These are phyloP conservation scores for Mortierella sp. DNA, from an alignment of 371 early-diverging fungal species.

Conservation along the genomic window DNA sequence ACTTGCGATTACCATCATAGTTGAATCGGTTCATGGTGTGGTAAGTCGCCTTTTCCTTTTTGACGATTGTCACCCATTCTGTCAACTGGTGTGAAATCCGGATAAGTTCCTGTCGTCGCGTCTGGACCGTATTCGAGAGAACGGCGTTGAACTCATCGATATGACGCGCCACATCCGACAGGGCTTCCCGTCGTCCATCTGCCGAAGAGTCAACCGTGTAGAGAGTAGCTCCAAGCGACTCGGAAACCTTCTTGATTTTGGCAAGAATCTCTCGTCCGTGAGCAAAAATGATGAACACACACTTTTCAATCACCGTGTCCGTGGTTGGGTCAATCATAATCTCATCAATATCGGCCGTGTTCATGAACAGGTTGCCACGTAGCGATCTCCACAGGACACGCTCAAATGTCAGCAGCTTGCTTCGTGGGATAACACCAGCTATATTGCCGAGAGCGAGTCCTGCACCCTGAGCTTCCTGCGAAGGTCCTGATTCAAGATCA, in stretches of 20 bases:
- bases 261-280: conserved; percentile 91
- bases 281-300: conserved; percentile 96
- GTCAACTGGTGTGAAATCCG: conserved; percentile 85
- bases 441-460: conserved; percentile 63
- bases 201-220: conserved; percentile 87
- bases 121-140: conserved; percentile 85
- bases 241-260: conserved; percentile 94
- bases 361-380: conserved; percentile 97
- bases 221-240: conserved; percentile 94
- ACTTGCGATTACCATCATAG: conserved; percentile 91
- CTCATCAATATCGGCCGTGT: conserved; percentile 94
- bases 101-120: conserved; percentile 84
- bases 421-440: conserved; percentile 91
- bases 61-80: conserved; percentile 89
- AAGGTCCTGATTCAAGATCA: conserved; percentile 64
- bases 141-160: conserved; percentile 64
- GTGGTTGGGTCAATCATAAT: conserved; percentile 85
- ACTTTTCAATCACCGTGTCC: conserved; percentile 90
- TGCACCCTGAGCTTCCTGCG: conserved; percentile 31
- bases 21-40: conserved; percentile 95
- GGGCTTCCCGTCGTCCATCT: conserved; percentile 87
- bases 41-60: conserved; percentile 98
- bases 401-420: conserved; percentile 89
- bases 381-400: conserved; percentile 97
- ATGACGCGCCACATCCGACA: conserved; percentile 30